phyloP scores from a whole-genome alignment of 2,329 filamentous ascomycete genomes.

The Talaromyces sp. region DNA sequence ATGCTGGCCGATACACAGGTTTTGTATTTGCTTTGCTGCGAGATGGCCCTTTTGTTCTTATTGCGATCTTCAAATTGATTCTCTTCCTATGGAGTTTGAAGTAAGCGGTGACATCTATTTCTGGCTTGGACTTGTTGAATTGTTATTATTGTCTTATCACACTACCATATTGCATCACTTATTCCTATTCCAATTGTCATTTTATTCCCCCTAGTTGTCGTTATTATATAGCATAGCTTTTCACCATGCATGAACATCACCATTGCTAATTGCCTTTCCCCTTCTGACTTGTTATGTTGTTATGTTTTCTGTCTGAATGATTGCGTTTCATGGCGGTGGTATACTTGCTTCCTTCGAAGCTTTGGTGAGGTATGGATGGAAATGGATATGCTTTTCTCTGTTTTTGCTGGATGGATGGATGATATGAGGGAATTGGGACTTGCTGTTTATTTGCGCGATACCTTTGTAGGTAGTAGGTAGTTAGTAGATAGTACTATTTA shows the following conservation, averaged over 20 bases:
- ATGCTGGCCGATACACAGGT: background rate
- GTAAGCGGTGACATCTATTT: background rate
- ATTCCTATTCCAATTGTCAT: background rate
- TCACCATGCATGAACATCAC: background rate
- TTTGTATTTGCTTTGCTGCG: conserved; percentile 5
- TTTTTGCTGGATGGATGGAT: background rate
- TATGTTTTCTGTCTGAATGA: background rate
- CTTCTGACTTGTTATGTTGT: background rate
- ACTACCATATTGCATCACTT: background rate
- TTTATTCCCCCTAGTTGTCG: background rate
- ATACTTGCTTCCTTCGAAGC: background rate
- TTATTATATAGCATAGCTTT: conserved; percentile 1
- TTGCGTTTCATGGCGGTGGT: background rate
- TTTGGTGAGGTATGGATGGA: background rate
- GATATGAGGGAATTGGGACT: background rate
- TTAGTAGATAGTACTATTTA: background rate
- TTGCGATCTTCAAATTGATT: background rate
- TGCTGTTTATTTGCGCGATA: background rate
- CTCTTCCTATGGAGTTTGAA: background rate
- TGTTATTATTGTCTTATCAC: background rate
- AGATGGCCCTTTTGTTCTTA: background rate
- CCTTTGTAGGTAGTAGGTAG: background rate
- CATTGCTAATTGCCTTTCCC: background rate
- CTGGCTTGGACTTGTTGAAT: background rate
- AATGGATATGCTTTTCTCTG: background rate